Conservation (phyloP, 2,329 filamentous ascomycete genomes). For the Alternaria sp. region DNA sequence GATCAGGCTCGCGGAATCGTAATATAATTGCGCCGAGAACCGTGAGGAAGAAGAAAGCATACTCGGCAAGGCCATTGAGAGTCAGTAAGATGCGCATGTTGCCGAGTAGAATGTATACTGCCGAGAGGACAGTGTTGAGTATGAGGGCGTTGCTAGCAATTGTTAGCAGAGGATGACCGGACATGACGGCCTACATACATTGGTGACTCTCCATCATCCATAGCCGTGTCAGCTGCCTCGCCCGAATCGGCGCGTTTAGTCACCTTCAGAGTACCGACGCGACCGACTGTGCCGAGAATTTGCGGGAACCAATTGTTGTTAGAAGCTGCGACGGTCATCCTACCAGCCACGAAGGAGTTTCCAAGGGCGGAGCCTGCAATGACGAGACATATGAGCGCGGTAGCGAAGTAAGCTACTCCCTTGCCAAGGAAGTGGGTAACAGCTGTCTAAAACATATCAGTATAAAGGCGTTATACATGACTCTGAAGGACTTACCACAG, state of each 20-base stretch:
- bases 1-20: conserved; percentile 61
- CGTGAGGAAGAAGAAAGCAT: conserved; percentile 70
- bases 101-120: conserved; percentile 66
- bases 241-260: conserved; percentile 10
- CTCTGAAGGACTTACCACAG: conserved; percentile 58
- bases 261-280: conserved; percentile 37
- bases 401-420: conserved; percentile 59
- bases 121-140: conserved; percentile 48
- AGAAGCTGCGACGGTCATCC: conserved; percentile 67
- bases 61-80: conserved; percentile 52
- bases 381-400: conserved; percentile 64
- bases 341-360: conserved; percentile 68
- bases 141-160: conserved; percentile 40
- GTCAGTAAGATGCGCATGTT: conserved; percentile 69
- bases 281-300: conserved; percentile 36
- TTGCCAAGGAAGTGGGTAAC: conserved; percentile 60
- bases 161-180: neutral
- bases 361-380: conserved; percentile 67
- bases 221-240: conserved; percentile 26
- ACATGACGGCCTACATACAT: conserved; percentile 25
- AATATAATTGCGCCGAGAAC: conserved; percentile 66
- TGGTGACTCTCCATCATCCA: conserved; percentile 45
- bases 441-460: conserved; percentile 30
- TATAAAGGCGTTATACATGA: neutral
- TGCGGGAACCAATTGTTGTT: conserved; percentile 44